Conservation (phyloP, 805 yeast genomes). For the Pichia eremophila region DNA sequence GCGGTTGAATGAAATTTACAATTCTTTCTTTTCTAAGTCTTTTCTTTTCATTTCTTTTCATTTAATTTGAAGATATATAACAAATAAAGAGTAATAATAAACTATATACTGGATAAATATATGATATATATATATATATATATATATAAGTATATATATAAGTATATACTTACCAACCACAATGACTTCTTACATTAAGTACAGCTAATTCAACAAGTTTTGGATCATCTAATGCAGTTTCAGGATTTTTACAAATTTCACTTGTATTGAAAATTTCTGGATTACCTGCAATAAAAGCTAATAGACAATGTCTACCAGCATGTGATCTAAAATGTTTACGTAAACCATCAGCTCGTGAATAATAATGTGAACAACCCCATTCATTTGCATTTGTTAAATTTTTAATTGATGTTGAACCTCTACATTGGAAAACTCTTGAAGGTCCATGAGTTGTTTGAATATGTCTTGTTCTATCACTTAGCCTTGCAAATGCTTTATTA, state of each 20-base stretch:
- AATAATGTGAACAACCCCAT: slow-evolving; percentile 10
- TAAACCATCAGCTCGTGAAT: slow-evolving; percentile 8
- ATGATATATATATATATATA: too few species aligned
- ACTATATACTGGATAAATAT: too few species aligned
- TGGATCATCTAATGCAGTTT: neutral
- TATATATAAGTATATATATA: too few species aligned
- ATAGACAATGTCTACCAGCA: slow-evolving; percentile 7
- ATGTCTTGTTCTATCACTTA: slow-evolving; percentile 6
- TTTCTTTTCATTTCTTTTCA: too few species aligned
- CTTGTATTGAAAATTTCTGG: neutral
- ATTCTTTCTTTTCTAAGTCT: too few species aligned
- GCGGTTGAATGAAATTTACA: too few species aligned
- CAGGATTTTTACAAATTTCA: too few species aligned
- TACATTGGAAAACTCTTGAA: slow-evolving; percentile 5
- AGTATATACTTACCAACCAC: too few species aligned
- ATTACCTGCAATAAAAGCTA: neutral
- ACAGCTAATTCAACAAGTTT: slow-evolving; percentile 2
- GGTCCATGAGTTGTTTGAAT: slow-evolving; percentile 4
- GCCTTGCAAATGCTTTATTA: slow-evolving; percentile 7
- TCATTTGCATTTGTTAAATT: slow-evolving; percentile 1
- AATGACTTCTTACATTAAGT: slow-evolving; percentile 6
- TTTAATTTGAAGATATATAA: too few species aligned
- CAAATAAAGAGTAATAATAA: too few species aligned
- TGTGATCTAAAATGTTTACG: slow-evolving; percentile 6
- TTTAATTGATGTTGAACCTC: neutral